These are phyloP conservation scores for Penicillium turbatum DNA, from an alignment of 495 filamentous ascomycete species.

Conservation along the genomic window DNA sequence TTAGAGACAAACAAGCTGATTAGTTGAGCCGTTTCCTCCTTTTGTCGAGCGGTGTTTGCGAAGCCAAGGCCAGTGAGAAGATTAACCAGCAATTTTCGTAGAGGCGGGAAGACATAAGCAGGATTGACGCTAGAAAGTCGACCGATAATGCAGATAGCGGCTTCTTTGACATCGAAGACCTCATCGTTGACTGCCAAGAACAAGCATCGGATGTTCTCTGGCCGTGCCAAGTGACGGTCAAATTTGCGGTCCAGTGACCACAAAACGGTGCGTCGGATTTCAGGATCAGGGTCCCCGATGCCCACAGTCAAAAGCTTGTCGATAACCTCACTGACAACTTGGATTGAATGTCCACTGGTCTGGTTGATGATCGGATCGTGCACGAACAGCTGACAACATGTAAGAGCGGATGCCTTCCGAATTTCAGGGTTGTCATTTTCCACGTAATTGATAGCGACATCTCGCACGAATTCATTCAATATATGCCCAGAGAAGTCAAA, in stretches of 20 bases:
- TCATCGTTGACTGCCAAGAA: constrained; percentile 98
- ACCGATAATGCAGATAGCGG: constrained; percentile 92
- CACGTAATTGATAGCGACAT: constrained; percentile 96
- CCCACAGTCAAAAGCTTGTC: constrained; percentile 92
- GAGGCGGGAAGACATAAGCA: constrained; percentile 91
- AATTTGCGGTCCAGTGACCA: constrained; percentile 88
- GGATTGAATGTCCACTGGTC: constrained; percentile 91
- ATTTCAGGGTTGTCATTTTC: constrained; percentile 93
- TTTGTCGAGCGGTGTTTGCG: constrained; percentile 86
- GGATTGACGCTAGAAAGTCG: constrained; percentile 88
- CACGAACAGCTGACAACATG: constrained; percentile 95
- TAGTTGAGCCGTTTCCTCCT: constrained; percentile 91
- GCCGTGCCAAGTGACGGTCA: constrained; percentile 88
- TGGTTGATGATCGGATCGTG: constrained; percentile 96
- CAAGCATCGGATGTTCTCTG: constrained; percentile 90
- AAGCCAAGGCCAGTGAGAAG: constrained; percentile 93
- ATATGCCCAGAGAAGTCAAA: constrained; percentile 96
- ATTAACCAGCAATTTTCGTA: constrained; percentile 92
- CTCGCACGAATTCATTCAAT: constrained; percentile 95
- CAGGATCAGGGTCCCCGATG: constrained; percentile 82
- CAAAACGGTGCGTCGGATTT: constrained; percentile 83
- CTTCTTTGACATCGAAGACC: constrained; percentile 84
- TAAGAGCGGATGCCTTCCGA: constrained; percentile 89
- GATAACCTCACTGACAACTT: constrained; percentile 96
- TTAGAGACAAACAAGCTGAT: constrained; percentile 90